phyloP scores from a whole-genome alignment of 495 filamentous ascomycete genomes.

The Geopyxis carbonaria region DNA sequence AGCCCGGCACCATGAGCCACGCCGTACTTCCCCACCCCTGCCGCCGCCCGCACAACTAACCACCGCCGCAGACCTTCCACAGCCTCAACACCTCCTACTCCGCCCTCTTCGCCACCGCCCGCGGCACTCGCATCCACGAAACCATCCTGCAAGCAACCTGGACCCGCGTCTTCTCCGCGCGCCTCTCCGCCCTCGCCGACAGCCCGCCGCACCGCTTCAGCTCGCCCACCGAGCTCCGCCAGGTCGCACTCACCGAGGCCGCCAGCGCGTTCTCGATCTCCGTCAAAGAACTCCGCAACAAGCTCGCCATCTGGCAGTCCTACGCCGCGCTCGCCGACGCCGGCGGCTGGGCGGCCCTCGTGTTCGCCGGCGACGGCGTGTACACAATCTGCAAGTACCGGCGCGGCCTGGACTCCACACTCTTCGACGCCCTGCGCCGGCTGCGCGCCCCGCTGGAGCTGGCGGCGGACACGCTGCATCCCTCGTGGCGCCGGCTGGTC shows the following conservation, averaged over 20 bases:
- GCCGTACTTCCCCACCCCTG: too few species aligned
- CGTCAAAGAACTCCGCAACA: constrained; percentile 27
- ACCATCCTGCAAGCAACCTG: background rate
- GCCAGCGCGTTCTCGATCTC: background rate
- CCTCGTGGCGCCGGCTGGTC: constrained; percentile 24
- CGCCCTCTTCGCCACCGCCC: background rate
- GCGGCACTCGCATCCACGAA: background rate
- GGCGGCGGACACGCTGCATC: constrained; percentile 27
- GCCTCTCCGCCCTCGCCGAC: background rate
- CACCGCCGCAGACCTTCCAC: too few species aligned
- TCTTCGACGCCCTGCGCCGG: constrained; percentile 18
- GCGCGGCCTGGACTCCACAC: constrained; percentile 19
- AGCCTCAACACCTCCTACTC: background rate
- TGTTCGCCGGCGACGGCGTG: constrained; percentile 26
- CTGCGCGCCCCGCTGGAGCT: constrained; percentile 24
- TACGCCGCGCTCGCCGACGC: constrained; percentile 25
- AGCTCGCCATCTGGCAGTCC: constrained; percentile 26
- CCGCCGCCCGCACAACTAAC: too few species aligned
- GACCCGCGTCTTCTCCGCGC: background rate
- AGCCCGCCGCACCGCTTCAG: background rate
- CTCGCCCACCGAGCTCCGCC: background rate
- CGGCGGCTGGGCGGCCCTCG: constrained; percentile 25
- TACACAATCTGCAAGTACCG: constrained; percentile 29
- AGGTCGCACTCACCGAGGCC: background rate
- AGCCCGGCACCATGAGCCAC: too few species aligned